A percentile compares a stretch with the other conserved stretches of the same genome.
phyloP scores from a whole-genome alignment of 1,139 yeast genomes.

The Hanseniaspora sp. region DNA sequence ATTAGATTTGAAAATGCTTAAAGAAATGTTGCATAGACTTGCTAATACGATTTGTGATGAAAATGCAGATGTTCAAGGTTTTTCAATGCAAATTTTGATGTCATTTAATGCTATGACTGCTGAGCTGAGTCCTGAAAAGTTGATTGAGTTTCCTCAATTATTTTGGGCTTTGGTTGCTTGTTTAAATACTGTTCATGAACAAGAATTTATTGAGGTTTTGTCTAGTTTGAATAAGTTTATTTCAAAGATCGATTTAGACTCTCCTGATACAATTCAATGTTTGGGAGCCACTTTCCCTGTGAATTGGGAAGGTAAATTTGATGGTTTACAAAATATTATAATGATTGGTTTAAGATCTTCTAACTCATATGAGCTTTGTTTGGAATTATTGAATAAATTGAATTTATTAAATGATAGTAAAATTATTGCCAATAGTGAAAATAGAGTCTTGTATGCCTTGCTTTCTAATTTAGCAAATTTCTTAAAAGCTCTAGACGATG shows the following conservation, averaged over 20 bases:
- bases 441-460: conserved; percentile 59
- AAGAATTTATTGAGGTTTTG: conserved; percentile 78
- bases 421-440: conserved; percentile 62
- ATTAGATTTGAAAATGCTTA: conserved; percentile 76
- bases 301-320: conserved; percentile 90
- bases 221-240: conserved; percentile 73
- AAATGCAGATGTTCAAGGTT: conserved; percentile 83
- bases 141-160: conserved; percentile 80
- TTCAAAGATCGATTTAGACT: conserved; percentile 74
- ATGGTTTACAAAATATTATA: conserved; percentile 71
- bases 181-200: conserved; percentile 78
- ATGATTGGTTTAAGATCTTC: conserved; percentile 76
- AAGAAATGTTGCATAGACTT: conserved; percentile 85
- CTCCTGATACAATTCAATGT: conserved; percentile 76
- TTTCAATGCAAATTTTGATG: conserved; percentile 94
- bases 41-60: conserved; percentile 90
- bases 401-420: conserved; percentile 60
- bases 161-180: conserved; percentile 97
- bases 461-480: conserved; percentile 76
- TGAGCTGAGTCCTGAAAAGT: conserved; percentile 62
- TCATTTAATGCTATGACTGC: conserved; percentile 86
- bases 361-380: conserved; percentile 65
- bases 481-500: conserved; percentile 61
- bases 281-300: conserved; percentile 81
- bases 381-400: conserved; percentile 62